phyloP scores from a whole-genome alignment of 1,284 basidiomycete genomes.

The Termitomyces sp. region DNA sequence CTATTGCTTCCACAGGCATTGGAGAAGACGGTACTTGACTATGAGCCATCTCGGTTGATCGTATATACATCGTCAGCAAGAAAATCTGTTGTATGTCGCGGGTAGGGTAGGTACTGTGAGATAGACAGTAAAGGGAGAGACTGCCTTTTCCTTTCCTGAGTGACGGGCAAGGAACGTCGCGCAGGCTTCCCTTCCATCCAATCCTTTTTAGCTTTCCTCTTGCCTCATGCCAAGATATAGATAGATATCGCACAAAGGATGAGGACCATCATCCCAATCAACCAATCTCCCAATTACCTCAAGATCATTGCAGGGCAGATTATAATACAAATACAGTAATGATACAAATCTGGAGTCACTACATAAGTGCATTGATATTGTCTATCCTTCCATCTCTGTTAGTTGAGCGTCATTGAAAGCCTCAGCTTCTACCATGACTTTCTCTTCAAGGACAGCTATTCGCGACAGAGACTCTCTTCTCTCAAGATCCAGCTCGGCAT shows the following conservation, averaged over 20 bases:
- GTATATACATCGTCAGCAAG: constrained; percentile 26
- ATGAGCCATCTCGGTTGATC: constrained; percentile 13
- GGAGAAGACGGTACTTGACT: constrained; percentile 12
- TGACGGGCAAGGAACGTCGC: constrained; percentile 3
- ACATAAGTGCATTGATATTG: constrained; percentile 6
- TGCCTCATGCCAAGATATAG: constrained; percentile 10
- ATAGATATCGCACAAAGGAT: constrained; percentile 5
- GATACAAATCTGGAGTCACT: constrained; percentile 11
- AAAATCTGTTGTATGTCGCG: not conserved
- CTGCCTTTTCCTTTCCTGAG: not conserved
- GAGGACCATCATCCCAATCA: constrained; percentile 1
- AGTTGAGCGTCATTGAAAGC: constrained; percentile 73
- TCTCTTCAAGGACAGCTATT: constrained; percentile 66
- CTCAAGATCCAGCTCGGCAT: constrained; percentile 78
- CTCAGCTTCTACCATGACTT: constrained; percentile 78
- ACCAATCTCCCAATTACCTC: constrained; percentile 4
- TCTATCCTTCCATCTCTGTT: constrained; percentile 50
- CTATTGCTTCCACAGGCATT: constrained; percentile 46
- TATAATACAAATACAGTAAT: constrained; percentile 1
- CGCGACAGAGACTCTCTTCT: constrained; percentile 58
- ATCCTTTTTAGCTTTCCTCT: constrained; percentile 7
- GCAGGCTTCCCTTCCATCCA: constrained; percentile 1
- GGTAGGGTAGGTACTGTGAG: not conserved
- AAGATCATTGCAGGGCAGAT: constrained; percentile 5
- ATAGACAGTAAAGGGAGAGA: not conserved